Evolutionary conservation across 2,329 filamentous ascomycete genomes (phyloP).

Genomic region (Scedosporium aurantiacum): DNA sequence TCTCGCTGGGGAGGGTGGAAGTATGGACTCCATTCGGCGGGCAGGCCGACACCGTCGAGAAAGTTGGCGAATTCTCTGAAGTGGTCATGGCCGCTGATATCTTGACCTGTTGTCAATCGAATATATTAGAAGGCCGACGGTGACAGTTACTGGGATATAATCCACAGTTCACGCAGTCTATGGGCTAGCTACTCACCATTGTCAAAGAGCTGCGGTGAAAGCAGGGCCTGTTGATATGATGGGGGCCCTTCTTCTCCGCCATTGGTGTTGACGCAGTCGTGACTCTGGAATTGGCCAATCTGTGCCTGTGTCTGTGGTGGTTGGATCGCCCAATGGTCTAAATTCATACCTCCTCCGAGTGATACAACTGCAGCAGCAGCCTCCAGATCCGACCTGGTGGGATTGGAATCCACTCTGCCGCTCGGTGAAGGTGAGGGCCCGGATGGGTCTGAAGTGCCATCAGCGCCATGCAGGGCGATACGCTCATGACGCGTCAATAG

Average conservation of each 20-base stretch:
- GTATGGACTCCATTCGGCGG: conserved; percentile 27
- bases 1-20: conserved; percentile 18
- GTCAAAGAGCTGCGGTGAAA: conserved; percentile 14
- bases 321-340: conserved; percentile 15
- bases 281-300: not conserved
- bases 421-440: conserved; percentile 19
- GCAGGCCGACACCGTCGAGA: conserved; percentile 24
- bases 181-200: conserved; percentile 9
- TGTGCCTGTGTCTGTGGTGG: not conserved
- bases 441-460: conserved; percentile 16
- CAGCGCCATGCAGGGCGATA: conserved; percentile 20
- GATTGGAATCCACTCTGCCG: conserved; percentile 8
- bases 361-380: conserved; percentile 18
- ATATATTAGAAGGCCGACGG: not conserved
- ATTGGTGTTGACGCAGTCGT: not conserved
- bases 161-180: no score
- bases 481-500: conserved; percentile 32
- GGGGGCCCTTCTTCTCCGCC: conserved; percentile 7
- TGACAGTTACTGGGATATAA: no score
- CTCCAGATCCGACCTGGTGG: conserved; percentile 12
- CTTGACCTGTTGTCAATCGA: not conserved
- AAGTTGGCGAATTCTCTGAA: conserved; percentile 27
- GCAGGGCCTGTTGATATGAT: conserved; percentile 18
- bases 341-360: conserved; percentile 19
- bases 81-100: conserved; percentile 17